These are phyloP conservation scores for Metarhizium anisopliae DNA, from an alignment of 2,329 filamentous ascomycete species.

Conservation along the genomic window DNA sequence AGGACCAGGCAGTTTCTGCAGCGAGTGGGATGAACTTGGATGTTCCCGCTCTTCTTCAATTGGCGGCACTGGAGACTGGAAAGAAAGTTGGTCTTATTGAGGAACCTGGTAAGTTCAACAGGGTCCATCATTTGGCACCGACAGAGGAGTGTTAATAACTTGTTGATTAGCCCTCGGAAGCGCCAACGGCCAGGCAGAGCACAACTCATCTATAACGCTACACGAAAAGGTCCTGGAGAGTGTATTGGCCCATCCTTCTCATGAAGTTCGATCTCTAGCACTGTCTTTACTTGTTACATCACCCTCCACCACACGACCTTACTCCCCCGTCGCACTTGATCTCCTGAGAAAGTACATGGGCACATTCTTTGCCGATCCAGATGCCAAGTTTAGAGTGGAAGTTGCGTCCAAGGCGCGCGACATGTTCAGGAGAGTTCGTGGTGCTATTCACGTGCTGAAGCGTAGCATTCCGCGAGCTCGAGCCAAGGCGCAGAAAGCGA, in stretches of 20 bases:
- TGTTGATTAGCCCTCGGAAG: constrained; percentile 17
- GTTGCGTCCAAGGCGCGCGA: constrained; percentile 65
- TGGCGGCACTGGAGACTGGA: constrained; percentile 60
- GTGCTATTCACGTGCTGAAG: constrained; percentile 49
- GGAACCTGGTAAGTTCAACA: constrained; percentile 44
- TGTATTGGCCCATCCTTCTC: constrained; percentile 46
- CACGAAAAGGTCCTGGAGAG: constrained; percentile 37
- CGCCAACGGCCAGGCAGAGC: constrained; percentile 5
- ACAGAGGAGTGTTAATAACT: not conserved
- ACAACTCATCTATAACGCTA: constrained; percentile 23
- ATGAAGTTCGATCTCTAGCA: constrained; percentile 66
- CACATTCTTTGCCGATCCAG: constrained; percentile 71
- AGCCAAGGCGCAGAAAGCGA: constrained; percentile 26
- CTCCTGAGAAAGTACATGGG: constrained; percentile 58
- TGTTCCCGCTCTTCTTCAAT: constrained; percentile 47
- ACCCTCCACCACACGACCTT: constrained; percentile 63
- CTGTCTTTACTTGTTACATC: constrained; percentile 74
- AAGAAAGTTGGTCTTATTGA: constrained; percentile 63
- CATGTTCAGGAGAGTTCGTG: constrained; percentile 67
- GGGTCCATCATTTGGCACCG: not conserved
- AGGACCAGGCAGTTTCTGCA: constrained; percentile 35
- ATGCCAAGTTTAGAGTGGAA: constrained; percentile 79
- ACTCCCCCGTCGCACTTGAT: constrained; percentile 51
- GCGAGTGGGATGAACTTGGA: constrained; percentile 37
- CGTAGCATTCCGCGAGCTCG: constrained; percentile 30